phyloP scores from a whole-genome alignment of 495 filamentous ascomycete genomes.

The Penicillium parvum region DNA sequence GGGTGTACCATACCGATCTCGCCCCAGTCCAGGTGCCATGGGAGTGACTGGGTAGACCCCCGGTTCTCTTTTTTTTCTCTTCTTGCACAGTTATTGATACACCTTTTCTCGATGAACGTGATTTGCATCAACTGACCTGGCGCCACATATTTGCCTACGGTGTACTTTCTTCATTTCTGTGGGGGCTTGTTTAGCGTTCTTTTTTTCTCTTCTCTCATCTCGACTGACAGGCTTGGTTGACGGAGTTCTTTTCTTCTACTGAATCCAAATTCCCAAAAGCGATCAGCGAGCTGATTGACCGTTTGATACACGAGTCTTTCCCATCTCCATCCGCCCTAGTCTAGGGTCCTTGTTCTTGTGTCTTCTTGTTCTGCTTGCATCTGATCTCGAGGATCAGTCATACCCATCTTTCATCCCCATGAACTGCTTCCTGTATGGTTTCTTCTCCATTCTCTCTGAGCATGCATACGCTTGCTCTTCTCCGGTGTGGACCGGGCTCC shows the following conservation, averaged over 20 bases:
- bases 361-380: slow-evolving; percentile 13
- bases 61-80: slow-evolving; percentile 13
- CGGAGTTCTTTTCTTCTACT: slow-evolving; percentile 28
- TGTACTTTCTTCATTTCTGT: slow-evolving; percentile 22
- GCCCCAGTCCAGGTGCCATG: slow-evolving; percentile 41
- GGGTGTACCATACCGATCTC: slow-evolving; percentile 38
- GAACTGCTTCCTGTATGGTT: slow-evolving; percentile 9
- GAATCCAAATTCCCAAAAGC: slow-evolving; percentile 25
- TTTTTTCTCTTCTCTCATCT: slow-evolving; percentile 21
- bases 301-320: slow-evolving; percentile 15
- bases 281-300: slow-evolving; percentile 21
- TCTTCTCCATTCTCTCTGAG: slow-evolving; percentile 2
- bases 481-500: slow-evolving; percentile 25
- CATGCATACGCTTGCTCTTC: slow-evolving; percentile 4
- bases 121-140: slow-evolving; percentile 22
- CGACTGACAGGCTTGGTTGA: slow-evolving; percentile 32
- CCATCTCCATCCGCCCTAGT: slow-evolving; percentile 6
- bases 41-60: slow-evolving; percentile 39
- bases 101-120: slow-evolving; percentile 19
- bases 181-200: slow-evolving; percentile 34
- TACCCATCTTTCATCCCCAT: slow-evolving; percentile 21
- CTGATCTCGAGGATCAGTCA: slow-evolving; percentile 27
- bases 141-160: slow-evolving; percentile 12
- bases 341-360: not conserved
- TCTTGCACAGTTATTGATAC: slow-evolving; percentile 20